Conservation (phyloP, 164 flowering plant genomes). For the Stephania cephalantha region DNA sequence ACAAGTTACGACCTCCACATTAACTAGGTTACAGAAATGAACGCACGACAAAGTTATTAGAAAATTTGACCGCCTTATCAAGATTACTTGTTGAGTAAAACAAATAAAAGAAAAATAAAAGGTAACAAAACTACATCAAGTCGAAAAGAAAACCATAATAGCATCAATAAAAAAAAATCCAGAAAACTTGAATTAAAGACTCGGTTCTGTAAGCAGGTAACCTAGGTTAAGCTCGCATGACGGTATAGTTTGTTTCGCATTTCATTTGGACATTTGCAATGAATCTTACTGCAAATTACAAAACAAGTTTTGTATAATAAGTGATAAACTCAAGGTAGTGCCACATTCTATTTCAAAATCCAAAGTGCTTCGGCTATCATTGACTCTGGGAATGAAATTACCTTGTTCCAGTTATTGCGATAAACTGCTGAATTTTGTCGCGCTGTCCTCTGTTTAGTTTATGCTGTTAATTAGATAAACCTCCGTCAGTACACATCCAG, state of each 20-base stretch:
- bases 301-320: no score
- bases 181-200: no score
- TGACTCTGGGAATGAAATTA: constrained; percentile 16
- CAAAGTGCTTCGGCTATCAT: no score
- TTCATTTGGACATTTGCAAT: no score
- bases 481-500: background rate
- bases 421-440: constrained; percentile 84
- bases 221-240: background rate
- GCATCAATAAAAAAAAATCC: background rate
- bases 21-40: background rate
- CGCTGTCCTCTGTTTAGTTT: constrained; percentile 77
- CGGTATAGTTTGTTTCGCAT: background rate
- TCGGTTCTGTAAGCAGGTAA: background rate
- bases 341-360: no score
- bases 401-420: constrained; percentile 80
- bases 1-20: background rate
- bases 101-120: background rate
- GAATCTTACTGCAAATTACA: no score
- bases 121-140: background rate
- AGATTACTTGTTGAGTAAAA: no score
- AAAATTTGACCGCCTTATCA: background rate
- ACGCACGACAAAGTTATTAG: background rate
- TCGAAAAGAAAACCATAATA: background rate
- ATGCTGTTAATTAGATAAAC: constrained; percentile 41
- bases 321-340: no score